These are phyloP conservation scores for Aspergillus hortae DNA, from an alignment of 2,329 filamentous ascomycete genomes.

Conservation along the genomic window DNA sequence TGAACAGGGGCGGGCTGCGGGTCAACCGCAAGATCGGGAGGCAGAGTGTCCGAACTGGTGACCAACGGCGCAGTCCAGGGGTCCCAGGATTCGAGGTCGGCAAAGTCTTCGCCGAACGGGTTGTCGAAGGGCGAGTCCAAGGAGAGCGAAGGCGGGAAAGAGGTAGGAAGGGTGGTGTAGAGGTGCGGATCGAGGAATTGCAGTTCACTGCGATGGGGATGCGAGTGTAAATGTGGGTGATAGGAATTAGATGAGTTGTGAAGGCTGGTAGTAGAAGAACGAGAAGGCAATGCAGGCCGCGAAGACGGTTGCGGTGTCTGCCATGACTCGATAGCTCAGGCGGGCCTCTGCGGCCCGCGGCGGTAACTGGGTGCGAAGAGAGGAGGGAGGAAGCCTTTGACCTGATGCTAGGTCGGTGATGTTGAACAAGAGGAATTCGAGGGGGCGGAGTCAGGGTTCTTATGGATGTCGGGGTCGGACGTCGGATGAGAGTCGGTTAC, in stretches of 20 bases:
- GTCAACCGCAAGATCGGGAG: background rate
- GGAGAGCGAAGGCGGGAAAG: background rate
- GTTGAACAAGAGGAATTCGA: background rate
- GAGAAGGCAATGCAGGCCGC: background rate
- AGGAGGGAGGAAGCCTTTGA: background rate
- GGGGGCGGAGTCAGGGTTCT: background rate
- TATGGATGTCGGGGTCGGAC: background rate
- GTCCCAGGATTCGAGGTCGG: conserved; percentile 7
- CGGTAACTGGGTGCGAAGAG: background rate
- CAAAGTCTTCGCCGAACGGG: conserved; percentile 4
- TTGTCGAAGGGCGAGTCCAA: conserved; percentile 5
- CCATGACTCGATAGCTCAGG: conserved; percentile 7
- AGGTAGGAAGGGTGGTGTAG: background rate
- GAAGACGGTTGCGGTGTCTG: conserved; percentile 3
- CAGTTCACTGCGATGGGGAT: background rate
- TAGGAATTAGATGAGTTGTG: background rate
- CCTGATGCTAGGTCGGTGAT: background rate
- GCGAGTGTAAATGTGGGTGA: background rate
- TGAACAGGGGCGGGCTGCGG: background rate
- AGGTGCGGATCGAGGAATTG: background rate
- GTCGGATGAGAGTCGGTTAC: background rate
- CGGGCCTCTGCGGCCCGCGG: conserved; percentile 8
- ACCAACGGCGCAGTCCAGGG: conserved; percentile 3
- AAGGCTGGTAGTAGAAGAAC: conserved; percentile 2
- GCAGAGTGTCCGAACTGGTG: conserved; percentile 2